These are phyloP conservation scores for Trichoderma pleuroti DNA, from an alignment of 2,329 filamentous ascomycete genomes.

Conservation along the genomic window DNA sequence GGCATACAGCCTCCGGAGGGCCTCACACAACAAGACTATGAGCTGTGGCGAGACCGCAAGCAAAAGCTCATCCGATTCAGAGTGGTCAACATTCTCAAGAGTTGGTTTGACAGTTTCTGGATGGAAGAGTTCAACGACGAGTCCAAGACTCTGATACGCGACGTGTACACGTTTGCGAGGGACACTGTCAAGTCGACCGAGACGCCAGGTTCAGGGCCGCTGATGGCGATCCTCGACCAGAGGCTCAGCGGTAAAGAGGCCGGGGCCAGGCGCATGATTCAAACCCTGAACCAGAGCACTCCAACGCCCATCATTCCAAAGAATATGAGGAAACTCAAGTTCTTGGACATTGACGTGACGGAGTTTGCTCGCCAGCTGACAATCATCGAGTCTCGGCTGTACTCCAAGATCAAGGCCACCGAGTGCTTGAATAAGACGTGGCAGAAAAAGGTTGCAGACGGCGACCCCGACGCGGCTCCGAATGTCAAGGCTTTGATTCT, in stretches of 20 bases:
- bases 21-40: slow-evolving; percentile 69
- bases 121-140: slow-evolving; percentile 90
- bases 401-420: slow-evolving; percentile 91
- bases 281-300: slow-evolving; percentile 77
- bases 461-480: slow-evolving; percentile 78
- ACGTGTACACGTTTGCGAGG: slow-evolving; percentile 86
- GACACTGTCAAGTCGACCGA: slow-evolving; percentile 91
- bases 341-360: slow-evolving; percentile 90
- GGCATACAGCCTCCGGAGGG: slow-evolving; percentile 87
- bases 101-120: slow-evolving; percentile 98
- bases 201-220: slow-evolving; percentile 78
- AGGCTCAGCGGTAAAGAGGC: slow-evolving; percentile 84
- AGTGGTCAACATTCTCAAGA: slow-evolving; percentile 96
- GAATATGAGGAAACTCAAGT: slow-evolving; percentile 99
- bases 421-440: slow-evolving; percentile 98
- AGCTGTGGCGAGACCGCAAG: slow-evolving; percentile 87
- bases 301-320: slow-evolving; percentile 91
- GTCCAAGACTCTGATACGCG: slow-evolving; percentile 78
- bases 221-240: slow-evolving; percentile 87
- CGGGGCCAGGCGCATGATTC: slow-evolving; percentile 78
- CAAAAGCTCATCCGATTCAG: slow-evolving; percentile 94
- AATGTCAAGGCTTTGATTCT: slow-evolving; percentile 96
- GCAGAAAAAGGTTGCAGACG: slow-evolving; percentile 88
- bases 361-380: slow-evolving; percentile 98
- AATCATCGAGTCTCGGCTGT: slow-evolving; percentile 91